A percentile compares a stretch with the other conserved stretches of the same genome.
phyloP scores from a whole-genome alignment of 352 stramenopile species.

The Globisporangium sylvaticum region DNA sequence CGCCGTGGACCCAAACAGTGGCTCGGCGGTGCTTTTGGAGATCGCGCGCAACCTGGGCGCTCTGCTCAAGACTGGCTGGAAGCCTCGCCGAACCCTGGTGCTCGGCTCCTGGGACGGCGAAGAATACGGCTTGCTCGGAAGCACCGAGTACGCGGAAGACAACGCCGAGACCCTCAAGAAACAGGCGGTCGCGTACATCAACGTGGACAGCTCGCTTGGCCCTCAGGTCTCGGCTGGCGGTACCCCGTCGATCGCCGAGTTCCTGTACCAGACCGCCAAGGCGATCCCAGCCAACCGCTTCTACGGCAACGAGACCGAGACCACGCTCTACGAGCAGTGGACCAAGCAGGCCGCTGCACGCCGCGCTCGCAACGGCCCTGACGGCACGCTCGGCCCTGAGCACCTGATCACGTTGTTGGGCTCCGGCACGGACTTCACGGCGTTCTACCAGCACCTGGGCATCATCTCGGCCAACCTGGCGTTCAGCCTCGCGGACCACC shows the following conservation, averaged over 20 bases:
- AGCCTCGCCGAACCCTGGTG: conserved; percentile 65
- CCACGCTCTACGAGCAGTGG: conserved; percentile 42
- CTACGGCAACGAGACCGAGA: conserved; percentile 19
- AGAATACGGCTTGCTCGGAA: conserved; percentile 80
- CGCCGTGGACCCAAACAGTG: conserved; percentile 84
- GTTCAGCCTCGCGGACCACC: conserved; percentile 26
- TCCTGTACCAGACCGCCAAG: conserved; percentile 51
- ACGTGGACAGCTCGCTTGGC: conserved; percentile 75
- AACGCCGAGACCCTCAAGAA: conserved; percentile 42
- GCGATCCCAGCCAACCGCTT: conserved; percentile 58
- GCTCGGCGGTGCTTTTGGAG: conserved; percentile 78
- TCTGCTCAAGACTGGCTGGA: conserved; percentile 64
- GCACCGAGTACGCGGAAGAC: conserved; percentile 80
- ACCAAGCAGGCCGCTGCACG: conserved; percentile 25
- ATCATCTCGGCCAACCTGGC: conserved; percentile 73
- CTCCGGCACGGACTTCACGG: conserved; percentile 61
- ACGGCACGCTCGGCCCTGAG: conserved; percentile 32
- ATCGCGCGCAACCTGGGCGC: conserved; percentile 68
- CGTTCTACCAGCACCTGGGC: conserved; percentile 79
- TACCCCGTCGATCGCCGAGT: conserved; percentile 62
- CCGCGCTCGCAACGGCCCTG: not conserved
- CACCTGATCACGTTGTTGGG: conserved; percentile 44
- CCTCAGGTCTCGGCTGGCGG: conserved; percentile 43
- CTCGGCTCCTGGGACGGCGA: conserved; percentile 85
- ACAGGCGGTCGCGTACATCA: conserved; percentile 78